A percentile compares a stretch with the other conserved stretches of the same genome.
phyloP scores from a whole-genome alignment of 2,329 filamentous ascomycete genomes.

The Monilinia polystroma region DNA sequence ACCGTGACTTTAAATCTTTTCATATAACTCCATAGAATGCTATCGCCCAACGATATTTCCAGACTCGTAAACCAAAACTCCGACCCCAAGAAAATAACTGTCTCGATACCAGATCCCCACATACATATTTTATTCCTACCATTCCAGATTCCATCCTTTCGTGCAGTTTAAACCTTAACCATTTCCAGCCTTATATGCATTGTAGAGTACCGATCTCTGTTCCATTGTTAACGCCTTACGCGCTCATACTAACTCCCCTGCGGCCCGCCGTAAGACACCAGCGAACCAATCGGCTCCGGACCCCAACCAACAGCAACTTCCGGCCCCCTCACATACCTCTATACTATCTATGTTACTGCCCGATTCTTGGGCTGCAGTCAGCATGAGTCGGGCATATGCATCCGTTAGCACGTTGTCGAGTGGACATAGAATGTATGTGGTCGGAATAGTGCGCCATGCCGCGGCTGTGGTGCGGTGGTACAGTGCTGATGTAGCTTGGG shows the following conservation, averaged over 20 bases:
- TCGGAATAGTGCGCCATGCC: conserved; percentile 36
- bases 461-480: conserved; percentile 32
- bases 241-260: conserved; percentile 19
- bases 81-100: conserved; percentile 4
- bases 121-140: neutral
- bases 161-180: neutral
- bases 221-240: neutral
- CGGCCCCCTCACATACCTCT: conserved; percentile 32
- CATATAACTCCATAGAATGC: neutral
- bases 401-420: conserved; percentile 30
- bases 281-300: conserved; percentile 20
- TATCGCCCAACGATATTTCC: conserved; percentile 1
- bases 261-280: conserved; percentile 13
- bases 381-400: conserved; percentile 31
- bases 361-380: conserved; percentile 30
- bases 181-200: conserved; percentile 1
- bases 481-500: conserved; percentile 18
- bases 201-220: neutral
- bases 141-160: neutral
- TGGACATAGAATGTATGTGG: conserved; percentile 34
- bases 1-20: neutral
- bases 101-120: conserved; percentile 1
- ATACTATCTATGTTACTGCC: conserved; percentile 32
- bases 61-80: conserved; percentile 7
- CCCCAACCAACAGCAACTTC: conserved; percentile 25